Evolutionary conservation across 257 asterid genomes (phyloP).

Genomic region (Jasminum sambac): DNA sequence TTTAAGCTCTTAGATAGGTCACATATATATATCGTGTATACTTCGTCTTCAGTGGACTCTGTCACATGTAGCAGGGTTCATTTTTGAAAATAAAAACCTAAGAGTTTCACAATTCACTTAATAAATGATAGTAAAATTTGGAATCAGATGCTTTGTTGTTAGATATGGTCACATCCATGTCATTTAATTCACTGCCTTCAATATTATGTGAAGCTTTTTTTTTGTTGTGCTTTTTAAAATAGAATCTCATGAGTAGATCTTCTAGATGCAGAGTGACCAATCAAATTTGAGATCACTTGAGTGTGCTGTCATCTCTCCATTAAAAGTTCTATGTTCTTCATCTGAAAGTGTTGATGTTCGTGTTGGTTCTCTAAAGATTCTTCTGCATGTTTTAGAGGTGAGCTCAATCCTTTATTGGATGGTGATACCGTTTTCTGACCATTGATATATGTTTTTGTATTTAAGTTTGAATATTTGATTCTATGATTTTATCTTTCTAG

Average conservation of each 20-base stretch:
- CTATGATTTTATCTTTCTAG: constrained; percentile 48
- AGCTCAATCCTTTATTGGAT: constrained; percentile 18
- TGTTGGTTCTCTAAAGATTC: constrained; percentile 83
- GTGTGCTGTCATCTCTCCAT: constrained; percentile 81
- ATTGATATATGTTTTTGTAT: constrained; percentile 10
- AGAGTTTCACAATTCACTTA: background rate
- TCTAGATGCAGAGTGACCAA: constrained; percentile 45
- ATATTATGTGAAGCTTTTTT: background rate
- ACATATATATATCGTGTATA: background rate
- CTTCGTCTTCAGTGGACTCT: background rate
- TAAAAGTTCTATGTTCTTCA: constrained; percentile 69
- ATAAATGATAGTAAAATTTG: background rate
- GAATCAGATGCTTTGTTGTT: background rate
- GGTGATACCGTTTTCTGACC: background rate
- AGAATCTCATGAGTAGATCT: constrained; percentile 26
- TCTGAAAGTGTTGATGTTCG: constrained; percentile 75
- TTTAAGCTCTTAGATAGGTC: constrained; percentile 8
- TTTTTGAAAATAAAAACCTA: background rate
- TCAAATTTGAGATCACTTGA: constrained; percentile 75
- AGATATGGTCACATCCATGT: background rate
- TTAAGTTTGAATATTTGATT: constrained; percentile 14
- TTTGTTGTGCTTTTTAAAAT: constrained; percentile 23
- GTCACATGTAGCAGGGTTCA: background rate
- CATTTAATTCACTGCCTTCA: background rate
- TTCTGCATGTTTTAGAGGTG: constrained; percentile 95